Evolutionary conservation across 2,329 filamentous ascomycete genomes (phyloP), one percentile per base, ranked within the genome.

Genomic region (Dactylonectria estremocensis): DNA sequence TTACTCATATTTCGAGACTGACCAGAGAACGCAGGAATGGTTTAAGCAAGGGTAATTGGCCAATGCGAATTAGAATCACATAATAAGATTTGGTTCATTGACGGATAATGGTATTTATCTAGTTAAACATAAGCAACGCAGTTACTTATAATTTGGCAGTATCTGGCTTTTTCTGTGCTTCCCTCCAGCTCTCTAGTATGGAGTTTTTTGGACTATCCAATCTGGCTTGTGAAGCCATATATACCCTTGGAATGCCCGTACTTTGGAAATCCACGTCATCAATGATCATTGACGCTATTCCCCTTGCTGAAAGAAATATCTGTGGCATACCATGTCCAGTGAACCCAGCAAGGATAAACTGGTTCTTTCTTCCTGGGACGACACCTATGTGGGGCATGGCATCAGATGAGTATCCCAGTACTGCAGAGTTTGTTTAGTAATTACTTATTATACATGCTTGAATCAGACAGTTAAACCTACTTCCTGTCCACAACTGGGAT

Each of bases 251-350:
- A 48, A 64, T 46, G 14, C 61, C 61, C 2, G 54, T 64, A 18
- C 37, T 59, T 20, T 58, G 35, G 48, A 64, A 64, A 20, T 54
- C 54, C 10, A 18, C 18, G 3, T 48, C 37, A 24, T 64, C 46
- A 5, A 64, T 9, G 3, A 64, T 7, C 61, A 64, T 64, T 11
- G 61, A 64, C 2, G 61, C 61, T 10, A 64, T 59, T 7, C 61
- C 61, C 18, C 45, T 58, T 13, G 61, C 61, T 11, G 61, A 73
- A 0, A 84, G 76, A 18, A 83, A 83, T 20, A 86, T 81, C 22
- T 84, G 72, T 0, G 84, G 81, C 85, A 88, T 88, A 1, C 86
- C 86, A 64, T 87, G 85, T 0, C 86, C 86, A 40, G 81, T 83
- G 67, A 87, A 88, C 0, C 86, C 86, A 0, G 82, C 84, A n/a